phyloP scores from a whole-genome alignment of 805 yeast genomes.

The Starmerella khaoyaiensis region DNA sequence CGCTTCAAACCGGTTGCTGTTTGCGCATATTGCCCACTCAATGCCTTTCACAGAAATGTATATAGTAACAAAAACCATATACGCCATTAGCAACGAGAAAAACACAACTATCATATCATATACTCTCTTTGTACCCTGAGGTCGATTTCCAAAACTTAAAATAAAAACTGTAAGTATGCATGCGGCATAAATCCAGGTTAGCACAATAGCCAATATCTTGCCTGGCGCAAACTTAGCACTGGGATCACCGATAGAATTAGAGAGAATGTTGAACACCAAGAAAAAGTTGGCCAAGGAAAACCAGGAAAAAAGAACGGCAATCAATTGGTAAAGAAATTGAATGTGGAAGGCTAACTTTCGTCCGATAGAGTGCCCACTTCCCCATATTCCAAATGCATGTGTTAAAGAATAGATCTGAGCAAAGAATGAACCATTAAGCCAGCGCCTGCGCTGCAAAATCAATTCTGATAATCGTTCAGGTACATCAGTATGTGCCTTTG shows the following conservation, averaged over 20 bases:
- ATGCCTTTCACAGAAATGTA: constrained; percentile 66
- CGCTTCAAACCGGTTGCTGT: constrained; percentile 34
- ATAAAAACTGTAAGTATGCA: constrained; percentile 77
- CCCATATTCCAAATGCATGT: constrained; percentile 66
- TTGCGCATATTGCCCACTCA: constrained; percentile 37
- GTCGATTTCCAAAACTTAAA: constrained; percentile 84
- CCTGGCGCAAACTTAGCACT: constrained; percentile 60
- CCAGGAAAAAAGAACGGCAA: constrained; percentile 75
- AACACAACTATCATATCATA: constrained; percentile 62
- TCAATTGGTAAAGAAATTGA: constrained; percentile 66
- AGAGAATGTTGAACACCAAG: constrained; percentile 76
- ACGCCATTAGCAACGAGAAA: constrained; percentile 80
- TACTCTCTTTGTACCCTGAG: constrained; percentile 73
- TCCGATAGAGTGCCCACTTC: constrained; percentile 50
- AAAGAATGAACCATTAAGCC: constrained; percentile 94
- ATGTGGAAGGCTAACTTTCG: constrained; percentile 62
- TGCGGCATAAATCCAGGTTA: constrained; percentile 74
- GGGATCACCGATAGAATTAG: constrained; percentile 56
- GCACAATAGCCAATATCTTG: constrained; percentile 58
- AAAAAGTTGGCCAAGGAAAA: constrained; percentile 84
- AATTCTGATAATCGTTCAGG: constrained; percentile 80
- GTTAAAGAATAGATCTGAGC: constrained; percentile 80
- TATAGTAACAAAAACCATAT: constrained; percentile 78
- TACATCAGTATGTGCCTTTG: constrained; percentile 90
- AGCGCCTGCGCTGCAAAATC: constrained; percentile 82